Percentiles rank a stretch among this genome's conserved stretches.
These are phyloP conservation scores for Pseudogymnoascus sp. DNA, from an alignment of 2,329 filamentous ascomycete species.

Conservation along the genomic window DNA sequence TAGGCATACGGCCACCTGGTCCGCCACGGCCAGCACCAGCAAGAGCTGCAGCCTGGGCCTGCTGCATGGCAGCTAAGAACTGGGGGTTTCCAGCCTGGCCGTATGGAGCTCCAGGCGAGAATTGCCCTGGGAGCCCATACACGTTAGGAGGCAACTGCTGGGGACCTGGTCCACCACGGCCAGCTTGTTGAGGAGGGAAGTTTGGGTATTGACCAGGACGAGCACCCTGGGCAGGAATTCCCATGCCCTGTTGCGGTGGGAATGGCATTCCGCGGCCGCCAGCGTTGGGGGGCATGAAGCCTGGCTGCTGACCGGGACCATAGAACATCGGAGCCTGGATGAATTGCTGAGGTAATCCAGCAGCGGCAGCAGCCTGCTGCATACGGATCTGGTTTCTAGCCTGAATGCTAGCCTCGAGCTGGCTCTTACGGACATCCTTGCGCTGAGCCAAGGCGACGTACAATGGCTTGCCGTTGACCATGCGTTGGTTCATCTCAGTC, in stretches of 20 bases:
- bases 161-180: slow-evolving; percentile 73
- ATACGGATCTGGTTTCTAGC: slow-evolving; percentile 97
- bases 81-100: slow-evolving; percentile 73
- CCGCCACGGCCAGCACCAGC: slow-evolving; percentile 33
- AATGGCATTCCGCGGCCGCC: slow-evolving; percentile 61
- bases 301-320: slow-evolving; percentile 70
- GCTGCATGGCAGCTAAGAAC: slow-evolving; percentile 76
- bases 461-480: slow-evolving; percentile 92
- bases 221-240: slow-evolving; percentile 67
- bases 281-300: slow-evolving; percentile 51
- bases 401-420: slow-evolving; percentile 98
- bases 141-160: slow-evolving; percentile 84
- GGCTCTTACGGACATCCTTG: slow-evolving; percentile 98
- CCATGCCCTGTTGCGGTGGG: slow-evolving; percentile 53
- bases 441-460: slow-evolving; percentile 98
- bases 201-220: slow-evolving; percentile 81
- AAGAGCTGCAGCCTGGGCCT: slow-evolving; percentile 58
- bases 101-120: slow-evolving; percentile 70
- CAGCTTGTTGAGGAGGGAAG: slow-evolving; percentile 77
- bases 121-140: slow-evolving; percentile 74
- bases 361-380: slow-evolving; percentile 90
- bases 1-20: slow-evolving; percentile 52
- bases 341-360: slow-evolving; percentile 79
- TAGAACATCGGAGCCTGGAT: slow-evolving; percentile 93
- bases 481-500: slow-evolving; percentile 99